phyloP scores from a whole-genome alignment of 257 asterid species.

The Solanum corneliomulleri region DNA sequence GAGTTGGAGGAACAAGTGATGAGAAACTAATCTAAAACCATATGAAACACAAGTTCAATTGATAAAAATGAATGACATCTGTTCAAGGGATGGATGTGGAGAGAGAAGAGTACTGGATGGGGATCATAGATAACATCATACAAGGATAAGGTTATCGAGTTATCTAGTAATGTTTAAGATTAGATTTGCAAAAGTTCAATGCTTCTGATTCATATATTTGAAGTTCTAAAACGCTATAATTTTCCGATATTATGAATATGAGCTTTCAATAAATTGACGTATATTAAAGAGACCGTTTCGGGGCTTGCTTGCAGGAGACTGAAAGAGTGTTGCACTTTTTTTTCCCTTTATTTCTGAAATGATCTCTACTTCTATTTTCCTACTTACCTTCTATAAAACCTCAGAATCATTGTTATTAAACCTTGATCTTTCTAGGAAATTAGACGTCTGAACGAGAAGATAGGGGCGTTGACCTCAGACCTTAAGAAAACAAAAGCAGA shows the following conservation, averaged over 20 bases:
- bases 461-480: slow-evolving; percentile 62
- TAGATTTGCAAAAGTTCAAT: background rate
- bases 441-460: slow-evolving; percentile 79
- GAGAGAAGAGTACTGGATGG: background rate
- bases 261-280: background rate
- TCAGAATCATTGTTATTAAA: background rate
- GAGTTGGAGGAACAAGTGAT: background rate
- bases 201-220: background rate
- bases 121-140: background rate
- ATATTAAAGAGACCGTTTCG: slow-evolving; percentile 60
- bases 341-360: background rate
- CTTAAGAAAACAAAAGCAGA: slow-evolving; percentile 91
- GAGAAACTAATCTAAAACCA: background rate
- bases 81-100: background rate
- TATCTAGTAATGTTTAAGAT: background rate
- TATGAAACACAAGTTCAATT: background rate
- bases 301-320: slow-evolving; percentile 80
- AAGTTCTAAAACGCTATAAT: background rate
- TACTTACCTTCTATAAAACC: background rate
- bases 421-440: slow-evolving; percentile 51
- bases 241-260: background rate
- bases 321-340: slow-evolving; percentile 62
- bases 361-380: background rate
- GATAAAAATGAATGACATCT: background rate
- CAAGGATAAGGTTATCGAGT: background rate